Evolutionary conservation across 2,329 filamentous ascomycete genomes (phyloP).

Genomic region (Penicillium olsonii): DNA sequence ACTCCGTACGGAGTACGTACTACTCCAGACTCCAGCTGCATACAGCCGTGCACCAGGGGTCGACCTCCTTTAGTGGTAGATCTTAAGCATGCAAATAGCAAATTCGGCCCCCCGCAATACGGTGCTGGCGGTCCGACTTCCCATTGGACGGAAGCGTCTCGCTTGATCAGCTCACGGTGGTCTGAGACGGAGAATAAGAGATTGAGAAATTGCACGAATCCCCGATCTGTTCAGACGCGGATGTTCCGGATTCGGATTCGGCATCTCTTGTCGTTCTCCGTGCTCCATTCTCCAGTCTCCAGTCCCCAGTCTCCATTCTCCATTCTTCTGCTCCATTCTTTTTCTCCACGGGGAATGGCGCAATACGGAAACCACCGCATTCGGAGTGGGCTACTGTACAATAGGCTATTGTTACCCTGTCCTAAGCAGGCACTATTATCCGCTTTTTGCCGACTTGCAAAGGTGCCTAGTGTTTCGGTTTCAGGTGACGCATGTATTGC

Average conservation of each 20-base stretch:
- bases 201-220: slow-evolving; percentile 3
- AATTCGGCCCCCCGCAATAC: slow-evolving; percentile 7
- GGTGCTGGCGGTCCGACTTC: not conserved
- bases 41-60: slow-evolving; percentile 15
- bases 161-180: not conserved
- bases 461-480: slow-evolving; percentile 9
- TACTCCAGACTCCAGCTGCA: slow-evolving; percentile 8
- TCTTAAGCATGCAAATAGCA: slow-evolving; percentile 16
- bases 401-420: not conserved
- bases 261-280: not conserved
- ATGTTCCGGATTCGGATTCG: not conserved
- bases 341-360: slow-evolving; percentile 25
- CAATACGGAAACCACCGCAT: slow-evolving; percentile 22
- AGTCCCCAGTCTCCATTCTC: not conserved
- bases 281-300: too few relatives aligned
- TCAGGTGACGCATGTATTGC: slow-evolving; percentile 12
- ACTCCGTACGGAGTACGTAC: too few relatives aligned
- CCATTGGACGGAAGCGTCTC: not conserved
- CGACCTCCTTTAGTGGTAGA: slow-evolving; percentile 20
- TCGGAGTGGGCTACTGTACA: slow-evolving; percentile 9
- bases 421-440: slow-evolving; percentile 15
- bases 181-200: not conserved
- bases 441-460: slow-evolving; percentile 27
- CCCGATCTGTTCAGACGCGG: not conserved
- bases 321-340: slow-evolving; percentile 4